A percentile compares a stretch with the other conserved stretches of the same genome.
These are phyloP conservation scores for Thamnidium elegans DNA, from an alignment of 192 early-diverging fungal genomes.

Conservation along the genomic window DNA sequence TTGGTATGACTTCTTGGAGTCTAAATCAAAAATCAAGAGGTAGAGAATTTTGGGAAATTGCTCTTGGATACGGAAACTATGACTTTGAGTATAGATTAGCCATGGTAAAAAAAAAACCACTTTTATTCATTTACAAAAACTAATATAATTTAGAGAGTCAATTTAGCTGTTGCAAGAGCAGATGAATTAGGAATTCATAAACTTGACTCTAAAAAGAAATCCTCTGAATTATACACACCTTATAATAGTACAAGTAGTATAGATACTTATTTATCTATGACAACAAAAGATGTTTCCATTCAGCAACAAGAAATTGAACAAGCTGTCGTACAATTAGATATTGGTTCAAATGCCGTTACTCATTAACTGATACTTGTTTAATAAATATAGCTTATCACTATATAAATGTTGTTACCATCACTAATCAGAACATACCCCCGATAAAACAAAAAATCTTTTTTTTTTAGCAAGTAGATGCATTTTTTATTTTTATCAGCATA, in stretches of 20 bases:
- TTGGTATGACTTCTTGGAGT: slow-evolving; percentile 48
- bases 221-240: too few relatives aligned
- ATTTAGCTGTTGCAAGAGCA: slow-evolving; percentile 28
- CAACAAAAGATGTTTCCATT: background rate
- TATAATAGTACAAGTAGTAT: background rate
- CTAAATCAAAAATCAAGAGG: slow-evolving; percentile 32
- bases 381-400: too few relatives aligned
- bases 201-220: background rate
- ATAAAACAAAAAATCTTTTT: too few relatives aligned
- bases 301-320: slow-evolving; percentile 9
- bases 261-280: background rate
- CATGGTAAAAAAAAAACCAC: slow-evolving; percentile 15
- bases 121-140: background rate
- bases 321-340: background rate
- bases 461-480: too few relatives aligned
- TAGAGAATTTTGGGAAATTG: slow-evolving; percentile 44
- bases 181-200: slow-evolving; percentile 19
- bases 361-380: too few relatives aligned
- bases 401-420: too few relatives aligned
- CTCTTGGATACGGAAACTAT: slow-evolving; percentile 40
- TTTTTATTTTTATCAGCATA: too few relatives aligned
- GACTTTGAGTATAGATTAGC: slow-evolving; percentile 50
- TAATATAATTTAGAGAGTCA: slow-evolving; percentile 23
- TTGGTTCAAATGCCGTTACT: background rate
- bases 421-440: too few relatives aligned